Evolutionary conservation across 306 rosid species (phyloP).

Genomic region (Biancaea sappan): DNA sequence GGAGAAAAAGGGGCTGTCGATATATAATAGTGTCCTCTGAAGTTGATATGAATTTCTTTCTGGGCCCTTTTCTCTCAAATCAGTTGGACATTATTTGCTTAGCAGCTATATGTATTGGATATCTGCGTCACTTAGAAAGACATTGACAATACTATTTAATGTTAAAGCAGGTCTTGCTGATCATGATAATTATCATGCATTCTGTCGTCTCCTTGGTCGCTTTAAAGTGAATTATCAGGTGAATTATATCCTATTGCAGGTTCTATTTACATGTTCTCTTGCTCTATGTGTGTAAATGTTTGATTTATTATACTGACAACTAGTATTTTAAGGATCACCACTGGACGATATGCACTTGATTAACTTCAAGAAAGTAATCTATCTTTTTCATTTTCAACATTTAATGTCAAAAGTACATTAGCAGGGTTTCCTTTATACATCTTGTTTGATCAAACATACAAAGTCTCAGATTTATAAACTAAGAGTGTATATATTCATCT

Average conservation of each 20-base stretch:
- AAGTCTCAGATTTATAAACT: neutral
- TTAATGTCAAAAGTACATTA: neutral
- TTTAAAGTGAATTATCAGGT: slow-evolving; percentile 53
- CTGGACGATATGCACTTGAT: neutral
- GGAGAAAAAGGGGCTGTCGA: too few species aligned
- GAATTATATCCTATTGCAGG: slow-evolving; percentile 9
- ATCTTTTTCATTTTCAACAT: neutral
- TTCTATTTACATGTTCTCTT: neutral
- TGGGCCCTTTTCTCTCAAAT: neutral
- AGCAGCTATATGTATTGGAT: neutral
- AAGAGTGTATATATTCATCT: neutral
- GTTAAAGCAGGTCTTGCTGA: slow-evolving; percentile 46
- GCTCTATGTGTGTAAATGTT: neutral
- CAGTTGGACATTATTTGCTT: neutral
- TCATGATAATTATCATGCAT: slow-evolving; percentile 52
- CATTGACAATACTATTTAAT: slow-evolving; percentile 10
- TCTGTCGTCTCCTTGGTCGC: slow-evolving; percentile 55
- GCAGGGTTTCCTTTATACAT: neutral
- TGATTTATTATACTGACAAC: neutral
- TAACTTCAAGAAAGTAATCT: neutral
- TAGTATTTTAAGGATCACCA: neutral
- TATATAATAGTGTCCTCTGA: neutral
- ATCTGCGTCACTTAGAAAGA: neutral
- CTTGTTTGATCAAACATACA: neutral
- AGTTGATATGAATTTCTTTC: neutral